Percentiles rank a stretch among this genome's conserved stretches.
These are phyloP conservation scores for Lactarius hengduanensis DNA, from an alignment of 768 basidiomycete species.

Conservation along the genomic window DNA sequence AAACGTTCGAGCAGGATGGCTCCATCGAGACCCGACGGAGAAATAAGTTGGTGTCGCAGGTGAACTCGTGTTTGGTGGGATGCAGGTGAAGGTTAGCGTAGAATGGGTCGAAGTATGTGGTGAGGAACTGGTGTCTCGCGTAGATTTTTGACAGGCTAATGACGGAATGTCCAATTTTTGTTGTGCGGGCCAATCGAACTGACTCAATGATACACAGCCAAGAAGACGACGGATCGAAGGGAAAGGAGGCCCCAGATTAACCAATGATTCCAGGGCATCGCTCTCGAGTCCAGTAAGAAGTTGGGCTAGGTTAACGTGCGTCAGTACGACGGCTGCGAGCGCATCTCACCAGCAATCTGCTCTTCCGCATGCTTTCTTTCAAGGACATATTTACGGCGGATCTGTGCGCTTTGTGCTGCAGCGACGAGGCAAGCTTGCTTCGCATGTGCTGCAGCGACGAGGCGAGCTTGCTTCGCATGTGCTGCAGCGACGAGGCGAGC, in stretches of 20 bases:
- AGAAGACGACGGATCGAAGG: conserved; percentile 46
- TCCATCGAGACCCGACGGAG: conserved; percentile 17
- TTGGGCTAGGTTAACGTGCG: too few species aligned
- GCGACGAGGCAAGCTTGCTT: too few species aligned
- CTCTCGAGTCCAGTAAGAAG: conserved; percentile 20
- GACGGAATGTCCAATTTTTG: too few species aligned
- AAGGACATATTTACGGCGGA: conserved; percentile 39
- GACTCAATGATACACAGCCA: conserved; percentile 60
- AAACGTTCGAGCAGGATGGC: conserved; percentile 15
- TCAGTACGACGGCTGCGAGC: too few species aligned
- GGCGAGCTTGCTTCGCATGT: too few species aligned
- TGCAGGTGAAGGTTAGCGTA: conserved; percentile 66
- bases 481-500: conserved; percentile 42
- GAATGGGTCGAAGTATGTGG: conserved; percentile 76
- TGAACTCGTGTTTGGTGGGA: conserved; percentile 44
- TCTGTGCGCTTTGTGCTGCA: conserved; percentile 40
- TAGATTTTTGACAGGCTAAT: conserved; percentile 43
- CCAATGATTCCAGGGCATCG: conserved; percentile 33
- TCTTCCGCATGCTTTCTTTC: conserved; percentile 40
- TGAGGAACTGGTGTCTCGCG: conserved; percentile 60
- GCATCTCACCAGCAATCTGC: too few species aligned
- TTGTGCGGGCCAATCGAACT: too few species aligned
- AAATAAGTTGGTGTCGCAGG: conserved; percentile 39
- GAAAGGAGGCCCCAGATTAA: conserved; percentile 38
- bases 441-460: too few species aligned